Base-by-base conservation (phyloP, 768 basidiomycete genomes). In the Lentinula boryana region DNA sequence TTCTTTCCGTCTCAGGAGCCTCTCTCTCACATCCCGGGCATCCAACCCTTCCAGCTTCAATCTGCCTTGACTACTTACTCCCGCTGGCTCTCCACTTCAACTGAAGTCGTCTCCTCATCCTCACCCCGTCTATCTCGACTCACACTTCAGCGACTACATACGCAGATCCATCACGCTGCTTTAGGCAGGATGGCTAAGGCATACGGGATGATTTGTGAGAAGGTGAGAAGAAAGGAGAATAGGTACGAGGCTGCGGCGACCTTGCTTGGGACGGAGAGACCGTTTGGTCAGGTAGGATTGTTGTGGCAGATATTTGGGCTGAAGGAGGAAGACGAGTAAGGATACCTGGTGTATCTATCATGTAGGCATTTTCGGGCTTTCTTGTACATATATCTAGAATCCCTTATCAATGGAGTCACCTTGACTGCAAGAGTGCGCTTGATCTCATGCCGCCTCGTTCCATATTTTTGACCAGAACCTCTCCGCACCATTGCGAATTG, bases 191-290 rank as follows among this genome's bases (percentile, higher is more conserved):
- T 98, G 62, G 88, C 83, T 2, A 72, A 71, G 33, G 84, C 87
- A 2, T 99, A 98, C 73, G 80, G 76, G 8, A 69, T 77, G 63
- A 74, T 98, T 2, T 95, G 89, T 70, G 87, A 87, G 50, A 84
- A 87, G 59, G 89, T 98, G 15, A 81, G 83, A 68, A 84, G 83
- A 58, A 81, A 85, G 44, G 82, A 84, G 71, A 93, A 93, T 64
- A 81, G 79, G 70, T 99, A 98, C 68, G 95, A 98, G 74, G 95
- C 95, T n/a, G 91, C 86, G 15, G 81, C 86, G 62, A 95, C 94
- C 21, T 70, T 96, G 60, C 72, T 96, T 41, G 89, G 93, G 13
- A 85, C 88, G 63, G 88, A 91, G 74, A 73, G 91, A 71, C 91
- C 91, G 18, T 93, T 93, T 74, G 92, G 91, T 56, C 87, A 89